phyloP scores from a whole-genome alignment of 352 stramenopile species.

The Phytophthora pisi region DNA sequence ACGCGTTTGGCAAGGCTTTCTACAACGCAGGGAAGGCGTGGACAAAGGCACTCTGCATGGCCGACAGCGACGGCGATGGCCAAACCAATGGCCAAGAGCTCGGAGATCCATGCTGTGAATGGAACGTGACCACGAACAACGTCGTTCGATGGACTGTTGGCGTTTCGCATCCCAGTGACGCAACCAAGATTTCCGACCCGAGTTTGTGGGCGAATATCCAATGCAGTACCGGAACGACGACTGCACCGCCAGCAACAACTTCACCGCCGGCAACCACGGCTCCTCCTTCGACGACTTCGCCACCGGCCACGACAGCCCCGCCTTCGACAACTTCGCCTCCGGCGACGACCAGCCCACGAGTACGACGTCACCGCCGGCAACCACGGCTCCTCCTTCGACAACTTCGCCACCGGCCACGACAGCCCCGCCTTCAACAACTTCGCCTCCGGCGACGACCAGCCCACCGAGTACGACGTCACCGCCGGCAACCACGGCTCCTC shows the following conservation, averaged over 20 bases:
- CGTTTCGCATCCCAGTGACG: background rate
- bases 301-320: background rate
- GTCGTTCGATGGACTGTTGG: background rate
- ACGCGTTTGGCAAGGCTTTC: slow-evolving; percentile 1
- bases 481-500: background rate
- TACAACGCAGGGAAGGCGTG: slow-evolving; percentile 20
- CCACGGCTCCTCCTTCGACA: background rate
- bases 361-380: background rate
- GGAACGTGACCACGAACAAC: background rate
- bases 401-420: background rate
- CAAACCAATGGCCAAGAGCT: slow-evolving; percentile 74
- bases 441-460: background rate
- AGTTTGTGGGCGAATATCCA: background rate
- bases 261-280: no score
- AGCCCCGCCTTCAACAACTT: background rate
- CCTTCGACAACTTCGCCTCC: background rate
- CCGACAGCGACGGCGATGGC: slow-evolving; percentile 43
- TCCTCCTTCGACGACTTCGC: no score
- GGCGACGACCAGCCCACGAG: slow-evolving; percentile 23
- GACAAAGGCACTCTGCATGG: background rate
- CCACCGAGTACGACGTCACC: background rate
- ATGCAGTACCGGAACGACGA: background rate
- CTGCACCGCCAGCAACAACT: background rate
- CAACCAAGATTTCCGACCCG: background rate
- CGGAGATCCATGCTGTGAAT: slow-evolving; percentile 10